phyloP scores from a whole-genome alignment of 2,329 filamentous ascomycete species.

The Lasiodiplodia sp. region DNA sequence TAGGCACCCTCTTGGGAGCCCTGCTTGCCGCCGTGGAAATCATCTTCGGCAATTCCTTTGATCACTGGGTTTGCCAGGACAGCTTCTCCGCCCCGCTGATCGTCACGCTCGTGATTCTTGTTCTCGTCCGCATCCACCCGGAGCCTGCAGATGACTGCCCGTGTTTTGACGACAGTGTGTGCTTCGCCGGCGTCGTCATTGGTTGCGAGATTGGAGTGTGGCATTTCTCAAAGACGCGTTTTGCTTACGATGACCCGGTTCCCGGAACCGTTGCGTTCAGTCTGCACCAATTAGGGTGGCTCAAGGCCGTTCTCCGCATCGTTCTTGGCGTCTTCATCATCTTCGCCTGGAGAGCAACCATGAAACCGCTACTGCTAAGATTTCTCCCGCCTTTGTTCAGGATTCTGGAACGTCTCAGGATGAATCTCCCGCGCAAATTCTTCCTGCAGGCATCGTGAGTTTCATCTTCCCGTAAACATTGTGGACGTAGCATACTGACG shows the following conservation, averaged over 20 bases:
- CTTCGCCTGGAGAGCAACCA: slow-evolving; percentile 87
- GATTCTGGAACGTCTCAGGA: slow-evolving; percentile 77
- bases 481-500: background rate
- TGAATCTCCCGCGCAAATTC: slow-evolving; percentile 85
- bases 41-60: slow-evolving; percentile 65
- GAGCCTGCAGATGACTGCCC: slow-evolving; percentile 97
- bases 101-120: slow-evolving; percentile 70
- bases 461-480: slow-evolving; percentile 15
- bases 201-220: slow-evolving; percentile 83
- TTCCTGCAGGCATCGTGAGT: slow-evolving; percentile 82
- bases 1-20: slow-evolving; percentile 80
- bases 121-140: slow-evolving; percentile 86
- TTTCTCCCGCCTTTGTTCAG: slow-evolving; percentile 86
- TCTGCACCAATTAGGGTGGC: slow-evolving; percentile 70
- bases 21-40: slow-evolving; percentile 65
- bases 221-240: slow-evolving; percentile 72
- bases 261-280: slow-evolving; percentile 70
- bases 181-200: slow-evolving; percentile 89
- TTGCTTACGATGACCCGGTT: slow-evolving; percentile 60
- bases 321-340: slow-evolving; percentile 82
- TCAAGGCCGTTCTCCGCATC: slow-evolving; percentile 70
- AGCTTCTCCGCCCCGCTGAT: slow-evolving; percentile 68
- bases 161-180: slow-evolving; percentile 94
- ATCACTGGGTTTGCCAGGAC: slow-evolving; percentile 68
- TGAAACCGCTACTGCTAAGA: slow-evolving; percentile 83